Conservation (phyloP, 495 filamentous ascomycete genomes). For the Aspergillus steynii region DNA sequence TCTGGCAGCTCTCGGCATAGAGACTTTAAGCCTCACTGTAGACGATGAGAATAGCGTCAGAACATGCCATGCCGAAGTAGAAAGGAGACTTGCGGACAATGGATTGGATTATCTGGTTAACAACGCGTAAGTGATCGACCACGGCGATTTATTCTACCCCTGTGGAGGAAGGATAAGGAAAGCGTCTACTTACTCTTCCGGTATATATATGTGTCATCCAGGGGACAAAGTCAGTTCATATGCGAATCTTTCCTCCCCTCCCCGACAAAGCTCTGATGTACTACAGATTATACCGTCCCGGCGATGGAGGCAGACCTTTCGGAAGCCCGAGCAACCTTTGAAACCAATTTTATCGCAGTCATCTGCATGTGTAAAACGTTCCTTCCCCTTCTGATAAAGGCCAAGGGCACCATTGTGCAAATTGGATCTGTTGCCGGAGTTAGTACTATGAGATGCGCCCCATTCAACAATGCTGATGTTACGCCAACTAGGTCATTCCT, state of each 20-base stretch:
- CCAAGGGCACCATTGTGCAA: constrained; percentile 62
- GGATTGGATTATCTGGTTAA: constrained; percentile 61
- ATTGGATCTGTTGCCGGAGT: constrained; percentile 58
- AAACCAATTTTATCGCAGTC: constrained; percentile 60
- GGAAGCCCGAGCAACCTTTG: constrained; percentile 54
- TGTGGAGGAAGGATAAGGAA: neutral
- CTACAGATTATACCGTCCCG: constrained; percentile 59
- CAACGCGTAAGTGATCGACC: constrained; percentile 52
- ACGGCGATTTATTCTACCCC: neutral
- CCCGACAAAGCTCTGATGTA: constrained; percentile 6
- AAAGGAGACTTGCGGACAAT: constrained; percentile 40
- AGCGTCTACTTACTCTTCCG: neutral
- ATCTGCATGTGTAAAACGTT: constrained; percentile 62
- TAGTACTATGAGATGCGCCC: constrained; percentile 7
- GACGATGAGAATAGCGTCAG: constrained; percentile 48
- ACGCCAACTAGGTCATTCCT: constrained; percentile 43
- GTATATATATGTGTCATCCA: constrained; percentile 5
- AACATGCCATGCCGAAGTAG: constrained; percentile 42
- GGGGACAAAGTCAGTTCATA: constrained; percentile 36
- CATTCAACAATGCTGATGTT: neutral
- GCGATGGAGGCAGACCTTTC: constrained; percentile 55
- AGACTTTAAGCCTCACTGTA: constrained; percentile 56
- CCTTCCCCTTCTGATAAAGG: constrained; percentile 55
- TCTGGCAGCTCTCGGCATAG: constrained; percentile 48
- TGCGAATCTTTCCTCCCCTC: neutral